Percentiles rank a stretch among this genome's conserved stretches.
Evolutionary conservation across 2,329 filamentous ascomycete species (phyloP).

Genomic region (Thyridium curvatum): DNA sequence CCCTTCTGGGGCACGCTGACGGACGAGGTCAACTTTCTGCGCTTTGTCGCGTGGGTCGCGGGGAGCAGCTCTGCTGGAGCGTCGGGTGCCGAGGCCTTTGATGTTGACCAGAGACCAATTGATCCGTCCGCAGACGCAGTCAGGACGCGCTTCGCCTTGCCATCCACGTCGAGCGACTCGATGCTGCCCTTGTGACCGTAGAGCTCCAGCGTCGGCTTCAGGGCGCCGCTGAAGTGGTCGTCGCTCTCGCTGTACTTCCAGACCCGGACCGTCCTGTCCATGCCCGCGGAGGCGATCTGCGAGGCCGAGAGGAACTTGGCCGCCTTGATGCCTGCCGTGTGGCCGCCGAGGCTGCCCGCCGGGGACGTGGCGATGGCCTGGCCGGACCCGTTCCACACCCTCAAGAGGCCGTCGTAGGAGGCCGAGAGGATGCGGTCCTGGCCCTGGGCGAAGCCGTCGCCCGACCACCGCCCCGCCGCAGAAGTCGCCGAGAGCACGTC

Average conservation of each 20-base stretch:
- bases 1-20: slow-evolving; percentile 63
- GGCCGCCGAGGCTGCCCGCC: slow-evolving; percentile 60
- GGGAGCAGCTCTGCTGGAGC: slow-evolving; percentile 66
- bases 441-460: slow-evolving; percentile 40
- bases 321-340: slow-evolving; percentile 72
- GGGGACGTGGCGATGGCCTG: slow-evolving; percentile 73
- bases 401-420: slow-evolving; percentile 82
- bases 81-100: slow-evolving; percentile 67
- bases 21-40: slow-evolving; percentile 56
- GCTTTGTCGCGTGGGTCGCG: slow-evolving; percentile 63
- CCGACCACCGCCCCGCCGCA: slow-evolving; percentile 50
- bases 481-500: slow-evolving; percentile 71
- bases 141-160: slow-evolving; percentile 65
- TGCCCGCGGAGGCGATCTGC: slow-evolving; percentile 73
- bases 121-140: slow-evolving; percentile 79
- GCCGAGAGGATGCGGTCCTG: slow-evolving; percentile 80
- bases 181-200: slow-evolving; percentile 46
- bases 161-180: slow-evolving; percentile 65
- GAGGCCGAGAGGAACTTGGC: slow-evolving; percentile 74
- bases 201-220: slow-evolving; percentile 13
- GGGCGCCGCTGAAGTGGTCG: slow-evolving; percentile 53
- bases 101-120: slow-evolving; percentile 84
- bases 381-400: slow-evolving; percentile 88
- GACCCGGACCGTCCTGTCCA: slow-evolving; percentile 79
- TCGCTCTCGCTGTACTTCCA: slow-evolving; percentile 79